phyloP scores from a whole-genome alignment of 352 stramenopile species.

The Pilasporangium apinafurcum region DNA sequence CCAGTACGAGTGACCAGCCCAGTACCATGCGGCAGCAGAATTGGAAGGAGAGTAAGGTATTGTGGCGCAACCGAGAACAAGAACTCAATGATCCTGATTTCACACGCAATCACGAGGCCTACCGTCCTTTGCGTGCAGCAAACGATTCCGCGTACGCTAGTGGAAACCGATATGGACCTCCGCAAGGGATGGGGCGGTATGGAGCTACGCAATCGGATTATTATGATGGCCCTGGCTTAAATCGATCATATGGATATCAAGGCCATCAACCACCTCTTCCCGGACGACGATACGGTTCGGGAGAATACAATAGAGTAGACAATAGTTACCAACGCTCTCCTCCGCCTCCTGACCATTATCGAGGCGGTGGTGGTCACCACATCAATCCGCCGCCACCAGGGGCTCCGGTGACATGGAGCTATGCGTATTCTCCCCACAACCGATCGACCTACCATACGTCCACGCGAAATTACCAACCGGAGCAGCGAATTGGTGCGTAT shows the following conservation, averaged over 20 bases:
- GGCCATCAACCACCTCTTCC: conserved; percentile 24
- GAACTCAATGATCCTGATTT: conserved; percentile 93
- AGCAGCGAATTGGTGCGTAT: conserved; percentile 21
- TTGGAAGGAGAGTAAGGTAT: conserved; percentile 89
- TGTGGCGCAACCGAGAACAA: conserved; percentile 92
- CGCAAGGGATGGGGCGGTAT: conserved; percentile 2
- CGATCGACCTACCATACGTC: conserved; percentile 6
- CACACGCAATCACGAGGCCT: conserved; percentile 70
- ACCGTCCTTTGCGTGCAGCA: conserved; percentile 23
- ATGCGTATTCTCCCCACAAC: conserved; percentile 19
- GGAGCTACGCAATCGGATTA: conserved; percentile 7
- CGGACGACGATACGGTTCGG: conserved; percentile 16
- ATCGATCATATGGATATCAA: conserved; percentile 1
- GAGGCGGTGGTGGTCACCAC: conserved; percentile 17
- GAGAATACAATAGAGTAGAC: conserved; percentile 63
- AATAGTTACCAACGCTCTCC: conserved; percentile 18
- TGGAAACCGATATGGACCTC: conserved; percentile 16
- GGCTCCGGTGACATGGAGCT: conserved; percentile 17
- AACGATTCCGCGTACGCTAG: conserved; percentile 12
- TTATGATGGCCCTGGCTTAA: conserved; percentile 5
- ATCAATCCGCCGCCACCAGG: conserved; percentile 23
- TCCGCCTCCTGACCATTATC: conserved; percentile 31
- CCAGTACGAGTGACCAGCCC: too few species aligned
- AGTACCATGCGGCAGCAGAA: too few species aligned
- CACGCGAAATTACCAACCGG: conserved; percentile 1